These are phyloP conservation scores for Dactylellina parvicollis DNA, from an alignment of 2,329 filamentous ascomycete genomes.

Conservation along the genomic window DNA sequence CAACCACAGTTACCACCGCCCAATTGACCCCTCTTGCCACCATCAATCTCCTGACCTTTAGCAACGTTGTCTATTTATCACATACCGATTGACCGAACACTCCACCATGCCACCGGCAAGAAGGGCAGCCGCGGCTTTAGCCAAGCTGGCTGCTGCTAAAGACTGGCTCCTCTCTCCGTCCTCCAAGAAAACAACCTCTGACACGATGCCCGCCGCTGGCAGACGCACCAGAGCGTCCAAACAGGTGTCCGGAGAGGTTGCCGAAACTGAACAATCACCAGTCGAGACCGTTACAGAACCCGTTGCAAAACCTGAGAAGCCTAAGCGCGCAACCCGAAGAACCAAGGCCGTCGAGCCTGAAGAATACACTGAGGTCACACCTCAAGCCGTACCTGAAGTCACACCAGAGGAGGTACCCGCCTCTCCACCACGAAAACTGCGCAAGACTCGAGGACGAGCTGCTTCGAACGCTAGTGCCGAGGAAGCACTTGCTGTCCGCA, in stretches of 20 bases:
- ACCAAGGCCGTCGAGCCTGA: background rate
- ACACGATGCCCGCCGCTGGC: background rate
- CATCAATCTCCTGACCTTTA: too few relatives aligned
- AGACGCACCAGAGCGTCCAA: background rate
- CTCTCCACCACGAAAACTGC: background rate
- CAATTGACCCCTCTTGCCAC: background rate
- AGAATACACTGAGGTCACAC: background rate
- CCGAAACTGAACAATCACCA: background rate
- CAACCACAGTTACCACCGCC: background rate
- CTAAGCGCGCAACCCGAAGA: background rate
- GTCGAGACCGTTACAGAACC: background rate
- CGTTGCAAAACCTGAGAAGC: background rate
- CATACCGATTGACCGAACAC: too few relatives aligned
- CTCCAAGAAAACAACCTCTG: background rate
- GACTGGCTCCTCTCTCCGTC: background rate
- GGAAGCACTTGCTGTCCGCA: background rate
- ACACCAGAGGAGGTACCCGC: background rate
- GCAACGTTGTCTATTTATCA: too few relatives aligned
- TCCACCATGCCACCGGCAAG: conserved; percentile 6
- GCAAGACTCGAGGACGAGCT: background rate
- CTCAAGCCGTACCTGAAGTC: too few relatives aligned
- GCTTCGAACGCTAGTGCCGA: conserved; percentile 7
- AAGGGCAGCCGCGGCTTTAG: conserved; percentile 15
- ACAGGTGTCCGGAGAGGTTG: background rate
- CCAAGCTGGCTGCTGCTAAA: conserved; percentile 14